phyloP scores from a whole-genome alignment of 2,329 filamentous ascomycete species.

The Fusarium transvaalense region DNA sequence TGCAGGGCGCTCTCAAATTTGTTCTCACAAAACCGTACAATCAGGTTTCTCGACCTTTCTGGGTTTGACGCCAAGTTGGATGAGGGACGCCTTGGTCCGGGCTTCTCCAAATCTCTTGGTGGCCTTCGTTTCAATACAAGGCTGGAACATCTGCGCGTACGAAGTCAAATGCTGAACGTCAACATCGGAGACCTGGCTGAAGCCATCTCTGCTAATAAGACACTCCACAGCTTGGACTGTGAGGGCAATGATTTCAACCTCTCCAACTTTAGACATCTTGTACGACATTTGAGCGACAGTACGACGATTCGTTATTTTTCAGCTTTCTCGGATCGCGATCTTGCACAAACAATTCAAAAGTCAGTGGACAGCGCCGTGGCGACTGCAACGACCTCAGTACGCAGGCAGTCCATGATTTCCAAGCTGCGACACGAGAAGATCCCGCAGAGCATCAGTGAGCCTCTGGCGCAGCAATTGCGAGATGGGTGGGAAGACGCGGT shows the following conservation, averaged over 20 bases:
- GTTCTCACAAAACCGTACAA: constrained; percentile 63
- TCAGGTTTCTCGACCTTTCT: constrained; percentile 68
- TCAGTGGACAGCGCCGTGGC: constrained; percentile 51
- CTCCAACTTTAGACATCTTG: constrained; percentile 62
- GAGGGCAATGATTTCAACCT: constrained; percentile 68
- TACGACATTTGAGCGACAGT: constrained; percentile 59
- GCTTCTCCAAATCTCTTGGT: constrained; percentile 64
- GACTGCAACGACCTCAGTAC: constrained; percentile 44
- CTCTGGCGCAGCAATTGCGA: constrained; percentile 54
- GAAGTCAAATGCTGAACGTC: constrained; percentile 67
- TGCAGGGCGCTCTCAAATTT: constrained; percentile 63
- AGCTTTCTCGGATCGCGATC: constrained; percentile 55
- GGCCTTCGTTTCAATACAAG: constrained; percentile 60
- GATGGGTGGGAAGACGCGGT: constrained; percentile 57
- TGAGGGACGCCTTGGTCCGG: constrained; percentile 66
- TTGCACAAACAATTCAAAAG: constrained; percentile 53
- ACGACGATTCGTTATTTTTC: constrained; percentile 60
- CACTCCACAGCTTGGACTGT: constrained; percentile 66
- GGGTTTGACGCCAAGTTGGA: constrained; percentile 70
- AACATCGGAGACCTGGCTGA: constrained; percentile 66
- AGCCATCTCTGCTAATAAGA: constrained; percentile 62
- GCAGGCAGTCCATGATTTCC: constrained; percentile 54
- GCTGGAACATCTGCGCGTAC: constrained; percentile 65
- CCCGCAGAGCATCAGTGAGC: constrained; percentile 48
- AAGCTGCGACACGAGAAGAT: constrained; percentile 52